Conservation (phyloP, 495 filamentous ascomycete genomes). For the Gamarada debralockiae region DNA sequence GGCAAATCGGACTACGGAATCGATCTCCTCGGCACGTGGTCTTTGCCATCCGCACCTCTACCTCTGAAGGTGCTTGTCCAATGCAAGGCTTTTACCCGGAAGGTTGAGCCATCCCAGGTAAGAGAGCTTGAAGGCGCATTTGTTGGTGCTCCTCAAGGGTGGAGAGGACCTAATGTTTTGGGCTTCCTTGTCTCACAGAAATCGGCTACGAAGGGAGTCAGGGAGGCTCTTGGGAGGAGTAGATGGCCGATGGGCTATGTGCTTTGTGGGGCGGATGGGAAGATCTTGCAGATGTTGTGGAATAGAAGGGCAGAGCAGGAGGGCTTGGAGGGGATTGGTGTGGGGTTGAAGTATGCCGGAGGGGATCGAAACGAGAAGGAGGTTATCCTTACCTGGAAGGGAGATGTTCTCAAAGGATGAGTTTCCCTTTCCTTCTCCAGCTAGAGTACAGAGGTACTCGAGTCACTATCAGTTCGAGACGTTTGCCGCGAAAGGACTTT, state of each 20-base stretch:
- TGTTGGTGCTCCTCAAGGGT: slow-evolving; percentile 62
- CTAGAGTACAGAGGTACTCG: background rate
- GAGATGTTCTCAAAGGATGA: slow-evolving; percentile 32
- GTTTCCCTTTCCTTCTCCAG: background rate
- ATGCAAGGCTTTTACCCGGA: slow-evolving; percentile 67
- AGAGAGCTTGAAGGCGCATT: slow-evolving; percentile 87
- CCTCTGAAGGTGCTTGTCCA: slow-evolving; percentile 68
- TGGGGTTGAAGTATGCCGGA: slow-evolving; percentile 48
- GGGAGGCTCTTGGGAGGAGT: slow-evolving; percentile 64
- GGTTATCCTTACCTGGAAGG: slow-evolving; percentile 55
- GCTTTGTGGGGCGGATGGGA: slow-evolving; percentile 44
- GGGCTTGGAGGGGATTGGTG: slow-evolving; percentile 61
- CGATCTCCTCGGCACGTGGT: slow-evolving; percentile 82
- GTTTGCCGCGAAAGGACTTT: background rate
- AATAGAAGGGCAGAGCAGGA: slow-evolving; percentile 58
- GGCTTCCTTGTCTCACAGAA: slow-evolving; percentile 55
- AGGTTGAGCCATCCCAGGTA: slow-evolving; percentile 59
- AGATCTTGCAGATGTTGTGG: slow-evolving; percentile 64
- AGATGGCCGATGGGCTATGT: slow-evolving; percentile 60
- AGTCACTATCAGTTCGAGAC: background rate
- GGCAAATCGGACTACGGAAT: slow-evolving; percentile 74
- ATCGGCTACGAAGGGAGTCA: slow-evolving; percentile 49
- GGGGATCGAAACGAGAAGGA: slow-evolving; percentile 23
- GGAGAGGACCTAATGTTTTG: slow-evolving; percentile 54
- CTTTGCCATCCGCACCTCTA: slow-evolving; percentile 43